Evolutionary conservation across 768 basidiomycete species (phyloP), one percentile per base, ranked within the genome.

Genomic region (Pisolithus sp.): DNA sequence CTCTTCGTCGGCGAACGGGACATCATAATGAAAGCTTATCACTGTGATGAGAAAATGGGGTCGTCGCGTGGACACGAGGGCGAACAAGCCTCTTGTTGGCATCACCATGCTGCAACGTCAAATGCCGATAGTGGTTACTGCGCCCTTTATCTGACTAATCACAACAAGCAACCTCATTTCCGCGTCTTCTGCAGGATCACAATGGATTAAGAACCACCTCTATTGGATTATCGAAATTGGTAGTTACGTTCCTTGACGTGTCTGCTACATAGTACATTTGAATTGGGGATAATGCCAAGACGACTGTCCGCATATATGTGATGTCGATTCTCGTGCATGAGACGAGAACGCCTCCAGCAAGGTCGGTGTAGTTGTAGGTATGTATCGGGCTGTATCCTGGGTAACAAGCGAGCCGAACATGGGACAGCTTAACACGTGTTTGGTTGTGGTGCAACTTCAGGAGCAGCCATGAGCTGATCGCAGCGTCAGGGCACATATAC

Each of bases 401-500:
- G 34, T 34, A 15, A 34, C 34, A 5, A 34, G 34, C 13, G 18
- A 28, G 48, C 23, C 48, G 44, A 36, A 26, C 47, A 49, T 52
- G 31, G 20, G 53, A 48, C 45, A 12, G 20, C 34, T 63, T 50
- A 68, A 46, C 68, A 69, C 49, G 51, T 60, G 37, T 65, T 69
- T 49, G 73, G 70, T 30, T 65, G 77, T 9, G 67, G 66, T 9
- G 69, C 73, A 8, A 65, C 64, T 28, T 62, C 62, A 4, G 84
- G 81, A 54, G 69, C 74, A 23, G 81, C 55, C 79, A 89, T 85
- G 58, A 89, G 75, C 81, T 86, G 54, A 30, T 44, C 38, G 50
- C 37, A 39, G 39, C 2, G 49, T 62, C 51, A 63, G 56, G 40
- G 50, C 31, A 30, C n/a, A n/a, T n/a, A 37, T 43, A 36, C 46